These are phyloP conservation scores for Endotrypanum monterogeii DNA, from an alignment of 208 protist genomes.

Conservation along the genomic window DNA sequence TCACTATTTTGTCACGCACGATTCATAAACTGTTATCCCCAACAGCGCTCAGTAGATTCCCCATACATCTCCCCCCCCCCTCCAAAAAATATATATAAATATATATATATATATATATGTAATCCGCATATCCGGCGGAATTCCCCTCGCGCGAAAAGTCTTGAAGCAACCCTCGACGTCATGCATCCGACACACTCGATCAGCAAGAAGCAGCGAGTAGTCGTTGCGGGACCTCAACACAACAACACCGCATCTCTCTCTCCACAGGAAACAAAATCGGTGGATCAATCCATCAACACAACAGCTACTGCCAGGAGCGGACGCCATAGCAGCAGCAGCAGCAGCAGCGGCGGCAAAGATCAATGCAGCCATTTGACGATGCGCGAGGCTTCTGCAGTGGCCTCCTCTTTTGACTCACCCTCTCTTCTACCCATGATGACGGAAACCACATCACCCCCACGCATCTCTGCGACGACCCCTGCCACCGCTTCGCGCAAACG, in stretches of 20 bases:
- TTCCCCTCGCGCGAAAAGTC: no score
- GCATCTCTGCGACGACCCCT: background rate
- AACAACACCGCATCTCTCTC: background rate
- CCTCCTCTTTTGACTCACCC: background rate
- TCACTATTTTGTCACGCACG: background rate
- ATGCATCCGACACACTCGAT: background rate
- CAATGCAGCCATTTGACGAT: background rate
- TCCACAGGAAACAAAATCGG: conserved; percentile 13
- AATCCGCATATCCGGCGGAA: no score
- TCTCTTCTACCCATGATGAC: conserved; percentile 1
- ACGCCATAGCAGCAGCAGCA: background rate
- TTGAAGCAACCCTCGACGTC: background rate
- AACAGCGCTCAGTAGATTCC: background rate
- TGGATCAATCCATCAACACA: conserved; percentile 16
- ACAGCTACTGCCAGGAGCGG: background rate
- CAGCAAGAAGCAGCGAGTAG: background rate
- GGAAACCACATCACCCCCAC: background rate
- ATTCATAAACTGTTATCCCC: background rate
- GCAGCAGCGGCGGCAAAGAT: conserved; percentile 1
- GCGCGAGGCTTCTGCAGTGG: background rate
- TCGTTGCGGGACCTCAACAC: background rate
- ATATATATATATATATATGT: no score
- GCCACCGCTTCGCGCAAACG: conserved; percentile 5
- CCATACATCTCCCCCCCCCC: background rate
- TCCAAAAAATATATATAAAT: no score